Base-by-base conservation (phyloP, 129 eudicot species). In the Cynara cardunculus region DNA sequence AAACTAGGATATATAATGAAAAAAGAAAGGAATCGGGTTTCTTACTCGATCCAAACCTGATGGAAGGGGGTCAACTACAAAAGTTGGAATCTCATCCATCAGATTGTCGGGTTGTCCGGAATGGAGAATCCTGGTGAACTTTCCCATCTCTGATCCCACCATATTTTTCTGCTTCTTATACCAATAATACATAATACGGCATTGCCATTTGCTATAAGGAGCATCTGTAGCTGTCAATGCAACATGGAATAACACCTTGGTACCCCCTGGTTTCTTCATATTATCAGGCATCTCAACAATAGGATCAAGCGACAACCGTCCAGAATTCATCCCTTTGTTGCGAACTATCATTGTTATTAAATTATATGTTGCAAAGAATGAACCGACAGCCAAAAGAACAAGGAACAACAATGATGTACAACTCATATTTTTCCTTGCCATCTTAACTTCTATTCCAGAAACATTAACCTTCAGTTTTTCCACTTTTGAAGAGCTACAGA, bases 151-250 rank as follows among this genome's bases (percentile, higher is more conserved):
- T 77, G 95, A 90, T 76, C 92, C 95, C 71, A 62, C 73, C 86
- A 77, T 79, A 37, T 80, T 83, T 86, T 85, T 90, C 53, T 82
- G 81, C 85, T 85, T 88, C 78, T 84, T 90, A 77, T 86, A 90
- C 95, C 95, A 90, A 80, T 86, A 90, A 76, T 88, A 90, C 95
- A 90, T 90, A 69, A 90, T 88, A 10, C 95, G 87, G 74, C 95
- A 90, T 73, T 90, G 95, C 95, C 95, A 90, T 90, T 90, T 86
- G 85, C 92, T 90, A 66, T 90, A 90, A 73, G 95, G 88, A 77
- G 95, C 92, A 88, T 88, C 95, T 27, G 95, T 90, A 44, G 95
- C 95, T 35, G 95, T 90, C 59, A 90, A 73, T 67, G 92, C 95
- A 46, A 90, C 91, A 85, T 90, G 95, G 84, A 84, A 90, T 69